Percentiles rank a stretch among this genome's conserved stretches.
Evolutionary conservation across 106 monocot species (phyloP).

Genomic region (Posidonia australis): DNA sequence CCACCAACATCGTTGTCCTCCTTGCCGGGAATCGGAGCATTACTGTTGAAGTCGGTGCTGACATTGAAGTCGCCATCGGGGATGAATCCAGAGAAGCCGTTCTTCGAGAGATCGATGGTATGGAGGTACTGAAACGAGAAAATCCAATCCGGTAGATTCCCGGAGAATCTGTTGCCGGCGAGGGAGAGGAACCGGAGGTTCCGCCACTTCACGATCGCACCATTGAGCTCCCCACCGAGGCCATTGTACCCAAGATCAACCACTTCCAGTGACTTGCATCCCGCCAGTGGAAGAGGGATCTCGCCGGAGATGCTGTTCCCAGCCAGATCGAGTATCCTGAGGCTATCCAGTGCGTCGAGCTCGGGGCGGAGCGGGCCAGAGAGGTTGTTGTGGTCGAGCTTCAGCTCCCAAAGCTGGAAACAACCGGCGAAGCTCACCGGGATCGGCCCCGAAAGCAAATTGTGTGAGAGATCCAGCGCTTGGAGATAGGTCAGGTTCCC

Average conservation of each 20-base stretch:
- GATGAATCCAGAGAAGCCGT: slow-evolving; percentile 65
- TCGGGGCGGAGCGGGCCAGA: slow-evolving; percentile 72
- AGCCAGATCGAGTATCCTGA: slow-evolving; percentile 53
- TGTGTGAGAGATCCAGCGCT: slow-evolving; percentile 60
- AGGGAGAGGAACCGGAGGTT: slow-evolving; percentile 58
- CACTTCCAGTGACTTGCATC: slow-evolving; percentile 74
- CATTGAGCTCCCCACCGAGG: slow-evolving; percentile 65
- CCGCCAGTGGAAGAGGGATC: slow-evolving; percentile 83
- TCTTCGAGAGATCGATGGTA: slow-evolving; percentile 61
- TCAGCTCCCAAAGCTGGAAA: slow-evolving; percentile 81
- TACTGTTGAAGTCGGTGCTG: slow-evolving; percentile 37
- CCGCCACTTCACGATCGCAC: slow-evolving; percentile 75
- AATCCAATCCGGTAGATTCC: slow-evolving; percentile 69
- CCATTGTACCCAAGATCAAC: slow-evolving; percentile 54
- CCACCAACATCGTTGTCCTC: neutral
- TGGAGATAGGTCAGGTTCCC: slow-evolving; percentile 88
- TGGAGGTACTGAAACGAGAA: slow-evolving; percentile 69
- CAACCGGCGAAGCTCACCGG: slow-evolving; percentile 66
- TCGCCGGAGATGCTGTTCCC: slow-evolving; percentile 75
- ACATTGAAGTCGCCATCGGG: slow-evolving; percentile 59
- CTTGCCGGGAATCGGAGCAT: neutral
- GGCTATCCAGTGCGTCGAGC: slow-evolving; percentile 77
- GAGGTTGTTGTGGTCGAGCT: slow-evolving; percentile 64
- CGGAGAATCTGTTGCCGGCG: slow-evolving; percentile 44
- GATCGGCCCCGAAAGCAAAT: slow-evolving; percentile 61